Base-by-base conservation (phyloP, 2,329 filamentous ascomycete genomes). In the Westerdykella ornata region DNA sequence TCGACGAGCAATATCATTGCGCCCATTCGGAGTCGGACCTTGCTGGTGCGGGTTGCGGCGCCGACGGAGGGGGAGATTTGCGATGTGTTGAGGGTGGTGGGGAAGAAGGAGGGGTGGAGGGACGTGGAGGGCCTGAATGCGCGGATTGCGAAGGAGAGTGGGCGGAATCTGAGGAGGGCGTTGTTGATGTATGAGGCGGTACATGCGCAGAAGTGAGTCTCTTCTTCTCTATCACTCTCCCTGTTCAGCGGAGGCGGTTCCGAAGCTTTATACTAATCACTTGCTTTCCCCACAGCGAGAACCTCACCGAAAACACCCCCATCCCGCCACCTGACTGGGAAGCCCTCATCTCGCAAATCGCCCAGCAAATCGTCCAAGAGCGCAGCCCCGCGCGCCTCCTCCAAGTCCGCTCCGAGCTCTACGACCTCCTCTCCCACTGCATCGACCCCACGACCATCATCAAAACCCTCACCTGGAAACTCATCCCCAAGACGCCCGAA, bases 321-420 rank as follows among this genome's bases (percentile, higher is more conserved):
- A 95, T 98, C 47, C 90, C 90, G 9, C 92, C 90, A 0, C 89
- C 94, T 1, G 92, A 98, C 58, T 98, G 92, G 89, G 92, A 98
- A 64, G 86, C 88, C 0, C 76, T 98, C 46, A 89, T 98, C 52
- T 75, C 78, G 4, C 81, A 94, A 60, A 85, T 95, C 47, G 89
- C 94, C n/a, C 82, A 84, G 58, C 89, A 97, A 56, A 95, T 98
- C 41, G 80, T 96, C 61, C 84, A 85, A 30, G 90, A 98, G 65
- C 87, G 94, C 59, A 88, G 88, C n/a, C 90, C 92, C 1, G 82
- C 84, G 20, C 78, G 87, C 38, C 89, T 98, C 46, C 71, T 98
- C 48, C 80, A 88, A 59, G 88, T 96, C 35, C 81, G 92, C 48
- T 82, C 88, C 8, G 94, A 95, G 68, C 77, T 98, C n/a, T 98